phyloP scores from a whole-genome alignment of 1,284 basidiomycete genomes.

The Paramarasmius palmivorus region DNA sequence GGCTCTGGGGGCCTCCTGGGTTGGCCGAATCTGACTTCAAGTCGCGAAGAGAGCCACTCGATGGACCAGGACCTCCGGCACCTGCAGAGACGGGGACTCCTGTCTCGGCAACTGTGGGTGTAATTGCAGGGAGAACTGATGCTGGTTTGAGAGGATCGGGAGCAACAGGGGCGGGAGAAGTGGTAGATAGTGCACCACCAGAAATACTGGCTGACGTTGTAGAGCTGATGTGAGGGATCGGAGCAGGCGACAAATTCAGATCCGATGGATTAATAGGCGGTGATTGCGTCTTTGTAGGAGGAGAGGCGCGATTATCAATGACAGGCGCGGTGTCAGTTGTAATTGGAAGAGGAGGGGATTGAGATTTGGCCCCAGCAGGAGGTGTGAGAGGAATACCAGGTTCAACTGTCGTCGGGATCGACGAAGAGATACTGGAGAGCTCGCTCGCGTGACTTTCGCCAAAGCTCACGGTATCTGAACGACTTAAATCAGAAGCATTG shows the following conservation, averaged over 20 bases:
- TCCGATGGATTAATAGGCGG: slow-evolving; percentile 51
- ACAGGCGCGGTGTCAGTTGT: slow-evolving; percentile 14
- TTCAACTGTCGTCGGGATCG: slow-evolving; percentile 25
- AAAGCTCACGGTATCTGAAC: slow-evolving; percentile 76
- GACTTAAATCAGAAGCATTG: slow-evolving; percentile 52
- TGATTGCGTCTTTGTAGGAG: slow-evolving; percentile 24
- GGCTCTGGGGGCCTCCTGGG: slow-evolving; percentile 23
- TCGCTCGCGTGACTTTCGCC: slow-evolving; percentile 79
- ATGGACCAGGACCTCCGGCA: slow-evolving; percentile 58
- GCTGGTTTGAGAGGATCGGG: slow-evolving; percentile 21
- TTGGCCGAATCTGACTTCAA: slow-evolving; percentile 42
- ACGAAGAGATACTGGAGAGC: slow-evolving; percentile 53
- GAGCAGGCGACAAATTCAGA: slow-evolving; percentile 58
- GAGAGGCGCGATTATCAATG: slow-evolving; percentile 11
- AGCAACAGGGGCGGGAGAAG: slow-evolving; percentile 26
- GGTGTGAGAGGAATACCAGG: slow-evolving; percentile 44
- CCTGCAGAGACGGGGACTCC: slow-evolving; percentile 55
- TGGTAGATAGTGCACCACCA: slow-evolving; percentile 12
- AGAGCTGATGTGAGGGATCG: slow-evolving; percentile 38
- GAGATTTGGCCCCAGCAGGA: slow-evolving; percentile 26
- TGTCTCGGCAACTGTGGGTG: slow-evolving; percentile 66
- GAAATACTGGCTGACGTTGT: slow-evolving; percentile 23
- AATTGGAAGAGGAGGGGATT: slow-evolving; percentile 14
- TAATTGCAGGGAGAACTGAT: slow-evolving; percentile 33
- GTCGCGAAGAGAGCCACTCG: slow-evolving; percentile 61